Conservation (phyloP, 2,329 filamentous ascomycete species). For the Penicillium italicum region DNA sequence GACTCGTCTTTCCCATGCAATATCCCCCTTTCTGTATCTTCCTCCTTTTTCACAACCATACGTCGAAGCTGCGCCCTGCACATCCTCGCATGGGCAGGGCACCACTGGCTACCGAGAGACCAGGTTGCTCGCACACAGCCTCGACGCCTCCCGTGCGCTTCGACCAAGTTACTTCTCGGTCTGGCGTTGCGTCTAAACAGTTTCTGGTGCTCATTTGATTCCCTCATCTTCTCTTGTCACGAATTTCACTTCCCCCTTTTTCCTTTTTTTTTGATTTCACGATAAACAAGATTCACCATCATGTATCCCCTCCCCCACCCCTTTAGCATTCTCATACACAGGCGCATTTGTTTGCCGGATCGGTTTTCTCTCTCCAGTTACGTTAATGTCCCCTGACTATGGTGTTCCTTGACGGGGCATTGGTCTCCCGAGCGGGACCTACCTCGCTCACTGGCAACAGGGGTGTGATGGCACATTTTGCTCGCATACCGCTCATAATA, state of each 20-base stretch:
- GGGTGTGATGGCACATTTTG: slow-evolving; percentile 8
- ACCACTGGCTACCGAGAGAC: not conserved
- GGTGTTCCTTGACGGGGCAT: slow-evolving; percentile 13
- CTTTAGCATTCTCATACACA: slow-evolving; percentile 42
- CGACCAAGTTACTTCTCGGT: not conserved
- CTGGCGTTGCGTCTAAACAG: slow-evolving; percentile 1
- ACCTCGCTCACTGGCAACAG: slow-evolving; percentile 15
- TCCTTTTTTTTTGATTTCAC: slow-evolving; percentile 31
- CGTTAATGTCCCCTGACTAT: slow-evolving; percentile 23
- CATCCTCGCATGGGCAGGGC: not conserved
- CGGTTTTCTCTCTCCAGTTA: slow-evolving; percentile 24
- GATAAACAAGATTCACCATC: slow-evolving; percentile 49
- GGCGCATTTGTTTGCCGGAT: slow-evolving; percentile 37
- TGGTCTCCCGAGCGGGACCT: slow-evolving; percentile 9
- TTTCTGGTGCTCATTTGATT: slow-evolving; percentile 10
- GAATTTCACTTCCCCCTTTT: slow-evolving; percentile 16
- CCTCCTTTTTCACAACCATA: not conserved
- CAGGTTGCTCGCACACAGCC: not conserved
- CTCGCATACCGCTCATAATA: slow-evolving; percentile 5
- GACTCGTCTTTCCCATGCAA: not conserved
- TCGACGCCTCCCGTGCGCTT: not conserved
- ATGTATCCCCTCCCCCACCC: slow-evolving; percentile 40
- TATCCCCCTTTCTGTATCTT: not conserved
- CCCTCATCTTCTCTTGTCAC: slow-evolving; percentile 14
- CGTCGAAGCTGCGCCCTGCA: slow-evolving; percentile 4